Conservation (phyloP, 2,329 filamentous ascomycete genomes). For the Saccharata proteae region DNA sequence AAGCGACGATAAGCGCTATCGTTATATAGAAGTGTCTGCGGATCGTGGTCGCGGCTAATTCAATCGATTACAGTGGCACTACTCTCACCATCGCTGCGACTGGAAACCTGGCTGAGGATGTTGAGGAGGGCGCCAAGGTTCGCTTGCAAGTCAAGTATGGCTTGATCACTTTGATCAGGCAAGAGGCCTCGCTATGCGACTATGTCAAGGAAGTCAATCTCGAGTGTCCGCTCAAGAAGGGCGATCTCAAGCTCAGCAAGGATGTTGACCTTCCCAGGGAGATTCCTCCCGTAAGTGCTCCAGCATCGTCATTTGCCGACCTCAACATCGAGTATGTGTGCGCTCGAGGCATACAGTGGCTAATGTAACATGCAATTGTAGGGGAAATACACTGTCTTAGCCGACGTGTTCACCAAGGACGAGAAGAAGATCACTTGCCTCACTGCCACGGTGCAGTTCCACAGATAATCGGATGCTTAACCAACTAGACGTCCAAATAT, state of each 20-base stretch:
- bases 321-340: no score
- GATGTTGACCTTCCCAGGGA: constrained; percentile 71
- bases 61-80: constrained; percentile 50
- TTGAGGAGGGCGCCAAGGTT: constrained; percentile 71
- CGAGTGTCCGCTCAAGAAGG: constrained; percentile 76
- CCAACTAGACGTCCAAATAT: background rate
- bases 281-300: constrained; percentile 68
- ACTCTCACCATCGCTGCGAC: constrained; percentile 66
- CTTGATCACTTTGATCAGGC: constrained; percentile 76
- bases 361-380: constrained; percentile 25
- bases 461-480: constrained; percentile 10
- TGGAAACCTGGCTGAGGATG: constrained; percentile 59
- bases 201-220: constrained; percentile 80
- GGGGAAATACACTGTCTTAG: constrained; percentile 83
- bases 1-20: background rate
- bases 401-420: constrained; percentile 69
- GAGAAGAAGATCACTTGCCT: constrained; percentile 74
- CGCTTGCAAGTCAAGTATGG: constrained; percentile 85
- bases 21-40: background rate
- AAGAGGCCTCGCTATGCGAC: constrained; percentile 74
- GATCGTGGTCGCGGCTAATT: background rate
- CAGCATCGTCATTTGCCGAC: background rate
- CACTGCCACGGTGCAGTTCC: constrained; percentile 59
- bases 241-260: constrained; percentile 62
- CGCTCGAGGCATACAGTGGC: constrained; percentile 2